Percentiles rank a stretch among this genome's conserved stretches.
These are phyloP conservation scores for Penicillium fimorum DNA, from an alignment of 495 filamentous ascomycete genomes.

Conservation along the genomic window DNA sequence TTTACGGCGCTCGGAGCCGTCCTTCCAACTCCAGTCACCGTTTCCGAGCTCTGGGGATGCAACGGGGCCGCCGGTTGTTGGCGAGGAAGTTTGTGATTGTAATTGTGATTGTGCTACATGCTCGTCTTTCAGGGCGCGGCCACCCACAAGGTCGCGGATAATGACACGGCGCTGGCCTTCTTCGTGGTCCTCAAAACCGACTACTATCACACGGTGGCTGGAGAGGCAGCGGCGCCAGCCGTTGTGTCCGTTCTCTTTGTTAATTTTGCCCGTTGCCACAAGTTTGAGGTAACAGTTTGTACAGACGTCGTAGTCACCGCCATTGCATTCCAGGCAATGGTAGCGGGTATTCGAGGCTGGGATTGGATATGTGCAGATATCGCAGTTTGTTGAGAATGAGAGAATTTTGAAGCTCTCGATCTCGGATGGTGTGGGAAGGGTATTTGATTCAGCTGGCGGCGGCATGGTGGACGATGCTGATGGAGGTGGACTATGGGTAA, in stretches of 20 bases:
- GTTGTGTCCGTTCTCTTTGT: conserved; percentile 66
- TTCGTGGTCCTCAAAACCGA: conserved; percentile 64
- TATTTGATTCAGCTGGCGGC: conserved; percentile 24
- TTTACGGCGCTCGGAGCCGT: conserved; percentile 46
- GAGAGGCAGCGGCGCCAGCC: conserved; percentile 79
- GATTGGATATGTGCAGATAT: conserved; percentile 70
- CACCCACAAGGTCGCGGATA: conserved; percentile 70
- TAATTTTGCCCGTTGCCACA: conserved; percentile 58
- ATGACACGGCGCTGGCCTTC: conserved; percentile 58
- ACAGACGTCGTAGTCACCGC: conserved; percentile 84
- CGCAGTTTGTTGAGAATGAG: conserved; percentile 67
- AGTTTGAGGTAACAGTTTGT: conserved; percentile 68
- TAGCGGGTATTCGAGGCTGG: conserved; percentile 64
- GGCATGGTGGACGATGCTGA: conserved; percentile 16
- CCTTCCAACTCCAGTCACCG: conserved; percentile 53
- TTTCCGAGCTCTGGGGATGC: conserved; percentile 30
- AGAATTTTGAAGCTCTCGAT: conserved; percentile 54
- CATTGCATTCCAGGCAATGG: conserved; percentile 68
- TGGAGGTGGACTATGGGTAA: conserved; percentile 25
- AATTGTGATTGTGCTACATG: conserved; percentile 24
- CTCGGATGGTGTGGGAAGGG: conserved; percentile 28
- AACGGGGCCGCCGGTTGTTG: conserved; percentile 12
- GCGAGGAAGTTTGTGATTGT: conserved; percentile 15
- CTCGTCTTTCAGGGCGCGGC: conserved; percentile 58
- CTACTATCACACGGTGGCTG: conserved; percentile 83